A percentile compares a stretch with the other conserved stretches of the same genome.
Evolutionary conservation across 208 protist genomes (phyloP).

Genomic region (Trypanosoma melophagium): DNA sequence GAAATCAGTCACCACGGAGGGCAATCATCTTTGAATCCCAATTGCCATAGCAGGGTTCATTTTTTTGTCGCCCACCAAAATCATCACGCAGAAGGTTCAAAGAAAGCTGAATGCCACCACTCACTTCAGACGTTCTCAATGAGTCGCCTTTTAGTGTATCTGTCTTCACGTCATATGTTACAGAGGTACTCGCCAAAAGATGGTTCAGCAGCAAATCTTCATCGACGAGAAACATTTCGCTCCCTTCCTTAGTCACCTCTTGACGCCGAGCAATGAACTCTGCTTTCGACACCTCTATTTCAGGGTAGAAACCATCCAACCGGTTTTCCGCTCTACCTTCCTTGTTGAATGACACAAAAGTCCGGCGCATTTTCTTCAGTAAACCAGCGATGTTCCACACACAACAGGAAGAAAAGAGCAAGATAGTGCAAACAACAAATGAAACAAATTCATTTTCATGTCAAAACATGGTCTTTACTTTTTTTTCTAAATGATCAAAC

Average conservation of each 20-base stretch:
- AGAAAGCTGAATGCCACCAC: slow-evolving; percentile 10
- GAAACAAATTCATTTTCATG: not conserved
- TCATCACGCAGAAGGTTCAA: slow-evolving; percentile 27
- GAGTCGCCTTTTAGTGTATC: slow-evolving; percentile 4
- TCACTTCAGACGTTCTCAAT: not conserved
- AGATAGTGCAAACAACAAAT: not conserved
- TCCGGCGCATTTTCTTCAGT: slow-evolving; percentile 21
- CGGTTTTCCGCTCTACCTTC: slow-evolving; percentile 23
- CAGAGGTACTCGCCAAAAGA: slow-evolving; percentile 7
- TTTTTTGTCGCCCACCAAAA: slow-evolving; percentile 18
- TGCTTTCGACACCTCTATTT: slow-evolving; percentile 4
- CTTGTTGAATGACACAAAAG: slow-evolving; percentile 30
- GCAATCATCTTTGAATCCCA: slow-evolving; percentile 23
- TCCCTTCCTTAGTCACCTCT: slow-evolving; percentile 13
- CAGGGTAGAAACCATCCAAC: slow-evolving; percentile 12
- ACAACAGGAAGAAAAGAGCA: not conserved
- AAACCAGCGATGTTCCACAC: not conserved
- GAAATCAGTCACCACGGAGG: slow-evolving; percentile 12
- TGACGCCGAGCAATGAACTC: slow-evolving; percentile 22
- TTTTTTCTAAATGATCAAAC: not conserved
- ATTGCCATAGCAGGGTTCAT: slow-evolving; percentile 10
- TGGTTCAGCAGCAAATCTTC: slow-evolving; percentile 24
- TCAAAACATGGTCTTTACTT: not conserved
- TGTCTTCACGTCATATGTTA: slow-evolving; percentile 24
- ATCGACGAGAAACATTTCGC: slow-evolving; percentile 25